A percentile compares a stretch with the other conserved stretches of the same genome.
Evolutionary conservation across 441 rosid genomes (phyloP).

Genomic region (Gossypium trilobum): DNA sequence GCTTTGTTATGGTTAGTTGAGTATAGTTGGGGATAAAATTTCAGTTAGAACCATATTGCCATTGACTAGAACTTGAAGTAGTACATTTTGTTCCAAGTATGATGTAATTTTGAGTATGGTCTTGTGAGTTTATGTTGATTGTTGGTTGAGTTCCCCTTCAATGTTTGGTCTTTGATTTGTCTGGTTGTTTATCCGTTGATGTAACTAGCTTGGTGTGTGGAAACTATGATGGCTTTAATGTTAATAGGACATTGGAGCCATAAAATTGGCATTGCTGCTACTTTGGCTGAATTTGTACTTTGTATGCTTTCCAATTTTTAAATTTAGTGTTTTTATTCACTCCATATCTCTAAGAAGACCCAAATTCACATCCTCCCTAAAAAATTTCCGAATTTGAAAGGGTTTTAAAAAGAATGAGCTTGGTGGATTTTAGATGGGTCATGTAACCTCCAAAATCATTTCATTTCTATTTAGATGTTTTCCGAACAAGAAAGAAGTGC

Average conservation of each 20-base stretch:
- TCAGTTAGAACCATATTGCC: neutral
- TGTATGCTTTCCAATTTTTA: neutral
- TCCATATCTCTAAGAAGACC: neutral
- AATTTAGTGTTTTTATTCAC: neutral
- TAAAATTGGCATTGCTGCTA: neutral
- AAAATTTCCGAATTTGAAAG: neutral
- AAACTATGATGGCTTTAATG: neutral
- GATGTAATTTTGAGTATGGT: neutral
- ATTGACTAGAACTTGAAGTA: slow-evolving; percentile 11
- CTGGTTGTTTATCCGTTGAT: neutral
- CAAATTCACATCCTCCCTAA: neutral
- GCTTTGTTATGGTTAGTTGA: neutral
- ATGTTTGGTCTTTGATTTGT: neutral
- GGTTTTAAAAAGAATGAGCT: neutral
- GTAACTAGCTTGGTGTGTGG: neutral
- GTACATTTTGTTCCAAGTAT: neutral
- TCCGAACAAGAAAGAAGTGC: neutral
- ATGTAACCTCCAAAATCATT: neutral
- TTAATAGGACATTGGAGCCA: neutral
- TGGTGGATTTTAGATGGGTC: neutral
- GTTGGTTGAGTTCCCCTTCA: slow-evolving; percentile 2
- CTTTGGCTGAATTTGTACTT: neutral
- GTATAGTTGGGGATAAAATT: neutral
- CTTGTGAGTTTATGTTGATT: neutral
- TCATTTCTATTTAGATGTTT: neutral